phyloP scores from a whole-genome alignment of 257 asterid species.

The Anisodus acutangulus region DNA sequence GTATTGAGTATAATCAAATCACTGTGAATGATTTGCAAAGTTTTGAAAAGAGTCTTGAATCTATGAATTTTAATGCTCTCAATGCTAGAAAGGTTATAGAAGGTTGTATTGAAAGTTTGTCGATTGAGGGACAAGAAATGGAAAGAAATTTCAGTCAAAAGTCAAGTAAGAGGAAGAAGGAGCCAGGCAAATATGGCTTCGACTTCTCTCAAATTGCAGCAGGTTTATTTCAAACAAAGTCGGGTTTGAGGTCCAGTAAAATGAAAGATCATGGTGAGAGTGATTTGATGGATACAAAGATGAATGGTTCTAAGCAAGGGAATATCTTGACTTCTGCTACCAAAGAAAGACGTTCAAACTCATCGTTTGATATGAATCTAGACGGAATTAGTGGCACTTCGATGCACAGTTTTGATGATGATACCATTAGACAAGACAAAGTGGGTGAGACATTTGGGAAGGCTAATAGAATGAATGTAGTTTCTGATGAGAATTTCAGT shows the following conservation, averaged over 20 bases:
- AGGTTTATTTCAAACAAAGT: slow-evolving; percentile 53
- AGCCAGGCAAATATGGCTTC: slow-evolving; percentile 43
- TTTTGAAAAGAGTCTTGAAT: slow-evolving; percentile 52
- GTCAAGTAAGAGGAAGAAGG: slow-evolving; percentile 53
- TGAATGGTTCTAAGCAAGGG: slow-evolving; percentile 36
- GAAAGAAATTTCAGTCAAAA: slow-evolving; percentile 47
- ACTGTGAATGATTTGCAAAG: slow-evolving; percentile 60
- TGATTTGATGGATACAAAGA: slow-evolving; percentile 47
- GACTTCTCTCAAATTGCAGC: slow-evolving; percentile 42
- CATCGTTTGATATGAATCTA: slow-evolving; percentile 31
- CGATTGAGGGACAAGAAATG: slow-evolving; percentile 45
- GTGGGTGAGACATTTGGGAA: slow-evolving; percentile 34
- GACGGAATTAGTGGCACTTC: slow-evolving; percentile 37
- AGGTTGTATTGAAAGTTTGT: slow-evolving; percentile 46
- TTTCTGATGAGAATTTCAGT: slow-evolving; percentile 38
- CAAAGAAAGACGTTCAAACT: slow-evolving; percentile 44
- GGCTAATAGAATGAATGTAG: slow-evolving; percentile 40
- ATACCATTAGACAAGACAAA: slow-evolving; percentile 34
- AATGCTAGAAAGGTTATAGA: slow-evolving; percentile 53
- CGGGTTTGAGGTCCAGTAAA: slow-evolving; percentile 46
- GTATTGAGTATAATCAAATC: slow-evolving; percentile 55
- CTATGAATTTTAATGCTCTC: slow-evolving; percentile 39
- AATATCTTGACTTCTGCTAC: slow-evolving; percentile 54
- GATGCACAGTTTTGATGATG: slow-evolving; percentile 25
- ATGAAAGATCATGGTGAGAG: slow-evolving; percentile 39